These are phyloP conservation scores for Lanzia echinophila DNA, from an alignment of 2,329 filamentous ascomycete species.

Conservation along the genomic window DNA sequence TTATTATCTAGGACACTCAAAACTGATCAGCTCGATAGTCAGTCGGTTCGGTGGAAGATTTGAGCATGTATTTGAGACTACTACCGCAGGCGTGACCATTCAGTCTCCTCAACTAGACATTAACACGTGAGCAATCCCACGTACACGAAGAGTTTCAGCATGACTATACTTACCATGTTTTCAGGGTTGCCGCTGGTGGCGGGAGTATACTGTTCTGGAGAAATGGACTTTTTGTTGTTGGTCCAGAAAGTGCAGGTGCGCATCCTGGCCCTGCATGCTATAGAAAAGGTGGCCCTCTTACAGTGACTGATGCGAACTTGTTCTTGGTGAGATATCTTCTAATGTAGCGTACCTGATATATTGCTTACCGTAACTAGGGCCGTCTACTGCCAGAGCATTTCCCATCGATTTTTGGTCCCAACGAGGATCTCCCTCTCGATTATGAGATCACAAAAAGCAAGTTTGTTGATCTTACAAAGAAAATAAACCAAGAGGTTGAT, in stretches of 20 bases:
- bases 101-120: conserved; percentile 76
- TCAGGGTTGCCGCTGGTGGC: conserved; percentile 30
- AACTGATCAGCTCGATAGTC: conserved; percentile 33
- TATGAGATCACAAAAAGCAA: conserved; percentile 64
- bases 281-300: conserved; percentile 77
- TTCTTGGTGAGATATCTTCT: conserved; percentile 45
- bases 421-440: conserved; percentile 59
- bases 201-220: conserved; percentile 53
- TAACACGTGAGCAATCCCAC: conserved; percentile 46
- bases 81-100: conserved; percentile 70
- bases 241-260: conserved; percentile 55
- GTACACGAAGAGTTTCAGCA: not conserved
- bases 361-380: conserved; percentile 35
- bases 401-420: conserved; percentile 36
- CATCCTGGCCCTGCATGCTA: conserved; percentile 88
- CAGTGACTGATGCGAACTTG: conserved; percentile 85
- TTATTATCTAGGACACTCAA: not conserved
- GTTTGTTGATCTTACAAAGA: conserved; percentile 66
- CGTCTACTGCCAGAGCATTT: conserved; percentile 83
- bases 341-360: not conserved
- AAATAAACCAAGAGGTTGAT: conserved; percentile 66
- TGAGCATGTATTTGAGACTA: conserved; percentile 70
- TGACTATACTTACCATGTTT: not conserved
- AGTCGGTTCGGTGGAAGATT: conserved; percentile 60
- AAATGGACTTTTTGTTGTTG: conserved; percentile 65